Conservation (phyloP, 352 stramenopile genomes). For the Saprolegnia diclina region DNA sequence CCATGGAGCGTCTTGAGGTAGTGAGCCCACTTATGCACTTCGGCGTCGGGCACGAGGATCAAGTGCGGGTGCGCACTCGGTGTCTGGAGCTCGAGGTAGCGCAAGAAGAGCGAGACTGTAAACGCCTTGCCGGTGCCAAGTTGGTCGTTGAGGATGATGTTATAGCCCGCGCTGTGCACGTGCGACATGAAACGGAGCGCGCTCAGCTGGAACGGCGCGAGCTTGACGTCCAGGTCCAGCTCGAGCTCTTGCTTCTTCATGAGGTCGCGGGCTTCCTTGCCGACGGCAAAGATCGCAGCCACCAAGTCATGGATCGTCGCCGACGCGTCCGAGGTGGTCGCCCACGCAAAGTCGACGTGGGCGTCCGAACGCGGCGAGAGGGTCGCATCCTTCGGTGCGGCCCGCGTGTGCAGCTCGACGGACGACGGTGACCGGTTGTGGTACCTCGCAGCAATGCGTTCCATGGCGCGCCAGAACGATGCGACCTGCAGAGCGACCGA, state of each 20-base stretch:
- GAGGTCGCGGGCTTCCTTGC: conserved; percentile 4
- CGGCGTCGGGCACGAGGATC: conserved; percentile 64
- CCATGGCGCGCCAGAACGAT: conserved; percentile 80
- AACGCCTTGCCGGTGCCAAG: conserved; percentile 80
- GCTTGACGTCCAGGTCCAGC: conserved; percentile 18
- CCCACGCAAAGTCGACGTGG: background rate
- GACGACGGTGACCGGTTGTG: conserved; percentile 36
- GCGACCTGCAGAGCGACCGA: conserved; percentile 64
- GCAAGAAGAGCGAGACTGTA: conserved; percentile 71
- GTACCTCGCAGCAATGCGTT: conserved; percentile 75
- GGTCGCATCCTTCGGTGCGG: background rate
- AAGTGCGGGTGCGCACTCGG: conserved; percentile 48
- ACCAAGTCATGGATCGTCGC: background rate
- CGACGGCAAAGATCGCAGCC: background rate
- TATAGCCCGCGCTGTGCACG: conserved; percentile 53
- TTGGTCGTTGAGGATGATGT: conserved; percentile 81
- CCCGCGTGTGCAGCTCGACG: background rate
- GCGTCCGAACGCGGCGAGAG: conserved; percentile 6
- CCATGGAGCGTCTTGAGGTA: conserved; percentile 55
- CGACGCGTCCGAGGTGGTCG: background rate
- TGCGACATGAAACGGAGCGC: conserved; percentile 78
- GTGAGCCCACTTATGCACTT: conserved; percentile 77
- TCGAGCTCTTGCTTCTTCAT: conserved; percentile 14
- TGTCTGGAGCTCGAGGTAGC: conserved; percentile 38
- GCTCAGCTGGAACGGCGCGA: conserved; percentile 69